These are phyloP conservation scores for Leucocoprinus leucothites DNA, from an alignment of 768 basidiomycete species.

Conservation along the genomic window DNA sequence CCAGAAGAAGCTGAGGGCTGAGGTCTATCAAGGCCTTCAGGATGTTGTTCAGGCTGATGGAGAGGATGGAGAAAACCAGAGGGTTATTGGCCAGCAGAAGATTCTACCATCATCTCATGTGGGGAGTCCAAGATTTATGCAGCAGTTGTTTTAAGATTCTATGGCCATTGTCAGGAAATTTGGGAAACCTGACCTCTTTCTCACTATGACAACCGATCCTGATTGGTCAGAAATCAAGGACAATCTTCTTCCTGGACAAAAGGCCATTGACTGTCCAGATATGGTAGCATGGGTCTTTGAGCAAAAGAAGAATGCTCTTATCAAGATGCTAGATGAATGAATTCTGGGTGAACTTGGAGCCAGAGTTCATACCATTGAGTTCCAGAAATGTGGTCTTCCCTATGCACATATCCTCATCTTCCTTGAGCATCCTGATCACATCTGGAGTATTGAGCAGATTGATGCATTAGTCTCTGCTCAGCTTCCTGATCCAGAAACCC, in stretches of 20 bases:
- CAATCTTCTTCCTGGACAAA: slow-evolving; percentile 1
- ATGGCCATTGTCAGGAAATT: slow-evolving; percentile 40
- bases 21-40: too few relatives aligned
- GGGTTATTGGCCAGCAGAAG: too few relatives aligned
- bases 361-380: slow-evolving; percentile 48
- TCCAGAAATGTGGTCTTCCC: slow-evolving; percentile 52
- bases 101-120: too few relatives aligned
- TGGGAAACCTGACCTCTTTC: too few relatives aligned
- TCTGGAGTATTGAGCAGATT: background rate
- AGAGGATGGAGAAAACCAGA: too few relatives aligned
- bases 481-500: background rate
- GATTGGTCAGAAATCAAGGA: slow-evolving; percentile 30
- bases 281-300: slow-evolving; percentile 45
- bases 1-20: too few relatives aligned
- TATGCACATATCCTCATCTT: slow-evolving; percentile 28
- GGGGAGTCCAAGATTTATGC: slow-evolving; percentile 41
- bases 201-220: slow-evolving; percentile 54
- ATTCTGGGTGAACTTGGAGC: slow-evolving; percentile 40
- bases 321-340: slow-evolving; percentile 32
- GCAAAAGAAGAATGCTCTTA: slow-evolving; percentile 35
- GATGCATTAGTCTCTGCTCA: background rate
- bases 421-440: background rate
- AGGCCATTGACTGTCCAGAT: slow-evolving; percentile 40
- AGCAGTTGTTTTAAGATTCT: slow-evolving; percentile 40
- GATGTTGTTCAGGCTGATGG: too few relatives aligned